Conservation (phyloP, 2,329 filamentous ascomycete species). For the Thelonectria rubi region DNA sequence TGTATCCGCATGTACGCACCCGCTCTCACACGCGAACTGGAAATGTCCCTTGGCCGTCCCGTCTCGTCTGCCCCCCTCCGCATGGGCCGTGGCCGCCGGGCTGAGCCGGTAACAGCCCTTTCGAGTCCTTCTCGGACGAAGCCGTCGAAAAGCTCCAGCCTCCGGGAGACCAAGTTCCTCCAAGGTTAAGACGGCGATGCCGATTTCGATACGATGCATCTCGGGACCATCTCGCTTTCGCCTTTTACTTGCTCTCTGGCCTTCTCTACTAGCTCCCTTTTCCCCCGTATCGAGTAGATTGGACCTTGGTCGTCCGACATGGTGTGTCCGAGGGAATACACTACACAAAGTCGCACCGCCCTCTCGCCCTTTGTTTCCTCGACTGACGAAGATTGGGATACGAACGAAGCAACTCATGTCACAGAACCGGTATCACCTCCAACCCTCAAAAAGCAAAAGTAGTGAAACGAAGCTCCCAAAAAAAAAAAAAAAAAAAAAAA, state of each 20-base stretch:
- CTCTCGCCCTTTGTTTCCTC: not conserved
- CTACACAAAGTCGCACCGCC: not conserved
- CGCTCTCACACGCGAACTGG: too few species aligned
- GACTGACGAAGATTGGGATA: too few species aligned
- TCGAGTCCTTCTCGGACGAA: not conserved
- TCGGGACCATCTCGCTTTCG: too few species aligned
- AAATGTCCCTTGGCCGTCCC: not conserved
- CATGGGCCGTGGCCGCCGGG: slow-evolving; percentile 14
- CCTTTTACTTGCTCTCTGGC: too few species aligned
- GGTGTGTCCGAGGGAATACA: not conserved
- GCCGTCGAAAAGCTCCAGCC: not conserved
- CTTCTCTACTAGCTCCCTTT: not conserved
- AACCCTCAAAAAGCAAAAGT: too few species aligned
- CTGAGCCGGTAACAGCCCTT: slow-evolving; percentile 5
- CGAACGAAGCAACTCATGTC: too few species aligned
- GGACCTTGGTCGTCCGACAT: not conserved
- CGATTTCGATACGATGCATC: slow-evolving; percentile 4
- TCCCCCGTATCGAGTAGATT: not conserved
- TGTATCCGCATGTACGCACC: too few species aligned
- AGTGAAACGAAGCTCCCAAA: too few species aligned
- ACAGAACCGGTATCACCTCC: too few species aligned
- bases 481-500: too few species aligned
- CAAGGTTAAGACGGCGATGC: not conserved
- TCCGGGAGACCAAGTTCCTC: not conserved
- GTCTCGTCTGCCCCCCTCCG: not conserved